Percentiles rank a stretch among this genome's conserved stretches.
These are phyloP conservation scores for Pseudoneurospora amorphoporcata DNA, from an alignment of 495 filamentous ascomycete genomes.

Conservation along the genomic window DNA sequence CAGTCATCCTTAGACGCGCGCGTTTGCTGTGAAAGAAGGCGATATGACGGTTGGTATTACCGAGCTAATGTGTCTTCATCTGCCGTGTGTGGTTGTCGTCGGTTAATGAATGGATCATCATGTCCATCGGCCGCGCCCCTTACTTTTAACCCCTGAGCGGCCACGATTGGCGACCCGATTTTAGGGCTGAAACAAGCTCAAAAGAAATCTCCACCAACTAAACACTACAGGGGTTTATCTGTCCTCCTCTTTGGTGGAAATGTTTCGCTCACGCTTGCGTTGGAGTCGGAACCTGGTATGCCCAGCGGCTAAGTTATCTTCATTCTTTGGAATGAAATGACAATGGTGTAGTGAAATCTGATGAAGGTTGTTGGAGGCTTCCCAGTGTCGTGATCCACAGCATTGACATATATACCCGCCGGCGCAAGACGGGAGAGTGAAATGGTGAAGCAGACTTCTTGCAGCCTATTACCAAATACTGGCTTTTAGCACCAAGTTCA, in stretches of 20 bases:
- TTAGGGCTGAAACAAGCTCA: neutral
- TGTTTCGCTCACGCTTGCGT: neutral
- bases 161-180: neutral
- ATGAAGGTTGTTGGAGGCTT: neutral
- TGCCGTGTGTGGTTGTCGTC: neutral
- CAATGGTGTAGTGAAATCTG: neutral
- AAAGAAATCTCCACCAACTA: neutral
- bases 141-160: neutral
- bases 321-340: neutral
- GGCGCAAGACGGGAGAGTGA: neutral
- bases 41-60: neutral
- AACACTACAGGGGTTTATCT: neutral
- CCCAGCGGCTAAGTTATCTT: neutral
- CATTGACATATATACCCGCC: neutral
- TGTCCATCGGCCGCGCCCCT: neutral
- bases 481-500: neutral
- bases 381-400: neutral
- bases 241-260: neutral
- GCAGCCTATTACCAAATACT: neutral
- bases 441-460: neutral
- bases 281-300: neutral
- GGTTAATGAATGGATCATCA: neutral
- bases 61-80: neutral
- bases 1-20: neutral
- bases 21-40: neutral